Base-by-base conservation (phyloP, 176 grass and related monocot species). In the Eragrostis curvula region DNA sequence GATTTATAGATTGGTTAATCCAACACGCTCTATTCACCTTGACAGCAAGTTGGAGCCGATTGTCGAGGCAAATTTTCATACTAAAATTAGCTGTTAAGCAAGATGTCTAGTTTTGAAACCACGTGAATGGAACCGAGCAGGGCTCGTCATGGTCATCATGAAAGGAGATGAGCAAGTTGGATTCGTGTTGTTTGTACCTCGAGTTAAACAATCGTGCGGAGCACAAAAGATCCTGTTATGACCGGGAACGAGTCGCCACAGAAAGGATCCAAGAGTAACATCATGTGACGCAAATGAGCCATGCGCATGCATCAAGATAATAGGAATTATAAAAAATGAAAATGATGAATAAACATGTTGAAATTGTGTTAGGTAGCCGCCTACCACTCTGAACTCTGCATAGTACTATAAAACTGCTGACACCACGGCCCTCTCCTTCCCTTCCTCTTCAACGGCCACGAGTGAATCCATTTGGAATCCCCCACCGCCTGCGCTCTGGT, bases 361-460 rank as follows among this genome's bases (percentile, higher is more conserved):
- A 24, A 59, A 59, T 59, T 25, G 55, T 23, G 73, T n/a, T 61
- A 25, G 45, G 60, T 87, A 73, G 59, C 47, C 56, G 56, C 56
- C 56, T 3, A 49, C 16, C 50, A 18, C 14, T 14, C 55, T 21
- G 21, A 21, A 8, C 48, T 2, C 27, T 30, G 29, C 48, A 9
- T 52, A n/a, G n/a, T n/a, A n/a, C n/a, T n/a, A 64, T 64, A 78
- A 67, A 67, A 40, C 6, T n/a, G 3, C 46, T 41, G 29, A 6
- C 77, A 5, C 8, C 30, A 3, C 12, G 2, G 12, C 5, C 24
- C 57, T 27, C 23, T n/a, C 25, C 15, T 36, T 36, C 15, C 21
- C 23, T 21, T 40, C 48, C 42, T 81, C 55, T 1, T 56, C 42
- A 36, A 53, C 46, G 32, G 32, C 3, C 77, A 45, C 66, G 16